Conservation (phyloP, 225 moss, liverwort and hornwort genomes). For the Pleurozium schreberi region DNA sequence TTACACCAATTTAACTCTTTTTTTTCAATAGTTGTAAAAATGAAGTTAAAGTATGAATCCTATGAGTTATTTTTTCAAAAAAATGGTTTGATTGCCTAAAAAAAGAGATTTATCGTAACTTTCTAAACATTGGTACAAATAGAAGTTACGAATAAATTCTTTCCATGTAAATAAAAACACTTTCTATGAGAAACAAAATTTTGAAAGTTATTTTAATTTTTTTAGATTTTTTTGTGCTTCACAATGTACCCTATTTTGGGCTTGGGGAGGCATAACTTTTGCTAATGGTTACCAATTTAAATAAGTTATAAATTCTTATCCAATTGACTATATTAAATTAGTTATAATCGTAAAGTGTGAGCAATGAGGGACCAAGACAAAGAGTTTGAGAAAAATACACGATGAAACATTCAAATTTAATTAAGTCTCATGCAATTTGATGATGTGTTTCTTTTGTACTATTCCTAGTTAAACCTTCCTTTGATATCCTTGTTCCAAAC, state of each 20-base stretch:
- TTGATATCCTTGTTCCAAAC: too few relatives aligned
- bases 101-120: not conserved
- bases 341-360: too few relatives aligned
- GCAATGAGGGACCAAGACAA: too few relatives aligned
- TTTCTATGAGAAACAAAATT: not conserved
- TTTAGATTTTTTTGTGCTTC: not conserved
- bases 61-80: not conserved
- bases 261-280: not conserved
- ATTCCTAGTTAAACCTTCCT: too few relatives aligned
- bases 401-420: too few relatives aligned
- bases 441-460: too few relatives aligned
- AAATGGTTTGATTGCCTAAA: accelerated
- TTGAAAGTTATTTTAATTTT: not conserved
- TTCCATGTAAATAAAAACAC: not conserved
- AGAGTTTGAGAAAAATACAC: too few relatives aligned
- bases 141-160: not conserved
- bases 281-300: not conserved
- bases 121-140: not conserved
- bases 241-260: accelerated
- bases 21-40: not conserved
- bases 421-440: too few relatives aligned
- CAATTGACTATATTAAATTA: too few relatives aligned
- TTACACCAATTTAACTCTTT: not conserved
- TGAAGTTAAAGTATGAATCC: not conserved
- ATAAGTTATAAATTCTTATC: accelerated